A percentile compares a stretch with the other conserved stretches of the same genome.
Conservation (phyloP, 73 alveolate genomes). For the Paramecium biaurelia region DNA sequence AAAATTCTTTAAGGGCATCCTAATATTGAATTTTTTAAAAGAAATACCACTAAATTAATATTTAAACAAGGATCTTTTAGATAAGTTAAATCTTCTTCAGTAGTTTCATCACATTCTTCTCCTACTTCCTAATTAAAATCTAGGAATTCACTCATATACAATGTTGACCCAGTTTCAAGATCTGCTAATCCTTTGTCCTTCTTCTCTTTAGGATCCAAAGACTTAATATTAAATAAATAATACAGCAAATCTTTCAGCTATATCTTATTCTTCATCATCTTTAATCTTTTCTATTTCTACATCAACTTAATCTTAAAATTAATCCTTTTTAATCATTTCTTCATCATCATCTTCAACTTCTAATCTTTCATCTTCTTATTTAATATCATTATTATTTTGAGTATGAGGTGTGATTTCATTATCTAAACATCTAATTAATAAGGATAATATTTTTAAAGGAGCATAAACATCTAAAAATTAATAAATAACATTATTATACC, state of each 20-base stretch:
- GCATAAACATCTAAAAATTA: conserved; percentile 82
- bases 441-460: conserved; percentile 93
- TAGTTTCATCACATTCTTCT: conserved; percentile 92
- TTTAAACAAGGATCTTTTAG: conserved; percentile 80
- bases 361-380: conserved; percentile 75
- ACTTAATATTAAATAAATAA: not conserved
- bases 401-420: conserved; percentile 77
- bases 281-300: conserved; percentile 79
- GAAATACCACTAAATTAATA: conserved; percentile 74
- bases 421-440: conserved; percentile 89
- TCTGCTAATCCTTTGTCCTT: conserved; percentile 94
- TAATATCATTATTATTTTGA: conserved; percentile 62
- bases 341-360: conserved; percentile 81
- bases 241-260: conserved; percentile 70
- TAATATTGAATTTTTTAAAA: not conserved
- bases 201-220: conserved; percentile 71
- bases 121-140: conserved; percentile 96
- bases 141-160: conserved; percentile 91
- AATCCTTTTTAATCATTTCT: conserved; percentile 45
- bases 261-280: conserved; percentile 84
- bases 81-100: conserved; percentile 91
- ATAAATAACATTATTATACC: not conserved
- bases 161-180: conserved; percentile 95
- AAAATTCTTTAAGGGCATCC: conserved; percentile 75
- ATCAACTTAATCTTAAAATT: conserved; percentile 78